A percentile compares a stretch with the other conserved stretches of the same genome.
Conservation (phyloP, 108 stramenopile genomes). For the Hondaea fermentalgiana region DNA sequence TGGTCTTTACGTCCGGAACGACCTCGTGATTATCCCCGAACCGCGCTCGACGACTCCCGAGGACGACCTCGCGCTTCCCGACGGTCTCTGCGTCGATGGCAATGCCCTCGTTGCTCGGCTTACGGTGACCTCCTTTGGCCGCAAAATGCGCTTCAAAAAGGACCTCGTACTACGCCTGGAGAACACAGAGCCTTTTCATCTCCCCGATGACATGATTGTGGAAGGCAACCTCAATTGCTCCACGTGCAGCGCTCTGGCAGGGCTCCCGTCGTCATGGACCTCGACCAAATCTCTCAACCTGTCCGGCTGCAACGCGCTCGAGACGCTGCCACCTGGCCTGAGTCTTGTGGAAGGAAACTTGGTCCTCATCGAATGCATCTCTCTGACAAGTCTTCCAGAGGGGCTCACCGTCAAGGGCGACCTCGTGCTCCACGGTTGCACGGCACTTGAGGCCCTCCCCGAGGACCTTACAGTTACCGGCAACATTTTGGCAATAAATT, state of each 20-base stretch:
- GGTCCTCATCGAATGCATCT: background rate
- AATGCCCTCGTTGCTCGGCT: background rate
- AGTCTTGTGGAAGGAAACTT: background rate
- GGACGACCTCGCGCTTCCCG: background rate
- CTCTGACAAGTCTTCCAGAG: background rate
- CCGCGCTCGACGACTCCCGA: background rate
- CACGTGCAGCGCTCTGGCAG: background rate
- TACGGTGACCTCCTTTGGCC: background rate
- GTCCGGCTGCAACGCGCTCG: background rate
- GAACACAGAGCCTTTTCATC: background rate
- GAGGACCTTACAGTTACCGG: background rate
- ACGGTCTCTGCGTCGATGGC: background rate
- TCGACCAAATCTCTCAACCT: background rate
- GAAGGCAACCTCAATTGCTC: background rate
- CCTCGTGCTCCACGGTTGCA: background rate
- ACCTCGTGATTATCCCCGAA: background rate
- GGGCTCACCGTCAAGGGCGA: background rate
- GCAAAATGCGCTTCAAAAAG: background rate
- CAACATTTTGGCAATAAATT: background rate
- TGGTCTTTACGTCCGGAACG: background rate
- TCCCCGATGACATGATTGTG: background rate
- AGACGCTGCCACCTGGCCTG: background rate
- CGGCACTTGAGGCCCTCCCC: background rate
- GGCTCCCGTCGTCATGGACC: background rate
- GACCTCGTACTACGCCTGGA: background rate